These are phyloP conservation scores for Cyclotella kingstonii DNA, from an alignment of 108 stramenopile genomes.

Conservation along the genomic window DNA sequence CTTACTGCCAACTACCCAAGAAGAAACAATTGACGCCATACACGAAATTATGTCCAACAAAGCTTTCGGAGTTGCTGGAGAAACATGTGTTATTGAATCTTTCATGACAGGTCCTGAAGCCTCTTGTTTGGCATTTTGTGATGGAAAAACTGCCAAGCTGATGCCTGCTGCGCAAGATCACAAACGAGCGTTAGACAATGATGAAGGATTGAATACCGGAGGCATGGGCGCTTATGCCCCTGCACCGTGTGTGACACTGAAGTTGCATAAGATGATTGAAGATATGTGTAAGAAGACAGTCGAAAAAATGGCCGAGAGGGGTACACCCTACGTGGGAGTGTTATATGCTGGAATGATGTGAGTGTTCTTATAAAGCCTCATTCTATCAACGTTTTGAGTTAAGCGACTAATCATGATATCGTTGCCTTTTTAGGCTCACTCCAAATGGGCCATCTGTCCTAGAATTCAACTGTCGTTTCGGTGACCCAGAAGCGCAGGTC, in stretches of 20 bases:
- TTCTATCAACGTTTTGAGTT: too few relatives aligned
- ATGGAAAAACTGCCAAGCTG: constrained; percentile 89
- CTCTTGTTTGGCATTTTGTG: constrained; percentile 94
- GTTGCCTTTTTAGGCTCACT: constrained; percentile 55
- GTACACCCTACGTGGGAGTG: constrained; percentile 94
- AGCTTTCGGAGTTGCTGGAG: constrained; percentile 92
- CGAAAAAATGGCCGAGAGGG: constrained; percentile 92
- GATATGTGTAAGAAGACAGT: constrained; percentile 92
- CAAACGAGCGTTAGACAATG: constrained; percentile 96
- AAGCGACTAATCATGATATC: background rate
- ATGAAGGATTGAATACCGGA: constrained; percentile 97
- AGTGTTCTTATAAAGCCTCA: too few relatives aligned
- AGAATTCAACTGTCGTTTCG: constrained; percentile 98
- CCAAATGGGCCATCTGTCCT: constrained; percentile 89
- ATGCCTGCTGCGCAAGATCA: constrained; percentile 98
- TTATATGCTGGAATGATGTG: constrained; percentile 99
- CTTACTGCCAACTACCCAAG: constrained; percentile 85
- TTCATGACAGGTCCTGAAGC: constrained; percentile 98
- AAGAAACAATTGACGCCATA: constrained; percentile 90
- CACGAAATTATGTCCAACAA: constrained; percentile 94
- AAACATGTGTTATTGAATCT: constrained; percentile 97
- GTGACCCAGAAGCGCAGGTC: constrained; percentile 99
- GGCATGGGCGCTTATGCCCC: constrained; percentile 99
- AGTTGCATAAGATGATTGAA: constrained; percentile 83
- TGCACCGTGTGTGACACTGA: constrained; percentile 92